Base-by-base conservation (phyloP, 164 flowering plant genomes). In the Stephania cephalantha region DNA sequence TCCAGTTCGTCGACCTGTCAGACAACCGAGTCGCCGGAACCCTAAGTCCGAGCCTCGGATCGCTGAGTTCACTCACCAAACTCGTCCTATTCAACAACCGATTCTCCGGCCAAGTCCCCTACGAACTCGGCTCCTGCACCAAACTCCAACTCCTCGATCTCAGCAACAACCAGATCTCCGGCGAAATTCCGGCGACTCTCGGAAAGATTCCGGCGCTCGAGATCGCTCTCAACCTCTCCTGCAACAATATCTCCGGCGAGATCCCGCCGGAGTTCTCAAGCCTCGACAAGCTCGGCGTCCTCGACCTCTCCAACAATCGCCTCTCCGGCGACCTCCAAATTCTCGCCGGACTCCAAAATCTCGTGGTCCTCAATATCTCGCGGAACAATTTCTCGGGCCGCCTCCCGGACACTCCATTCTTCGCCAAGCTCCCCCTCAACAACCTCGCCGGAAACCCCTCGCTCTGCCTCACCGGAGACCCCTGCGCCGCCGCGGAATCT, bases 201-300 rank as follows among this genome's bases (percentile, higher is more conserved):
- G 95, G 95, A 5, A 80, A 79, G 71, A 86, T 92, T 78, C 91
- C 95, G 55, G 76, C 86, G n/a, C 83, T 92, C 8, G 95, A 88
- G 65, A 92, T 92, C n/a, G 89, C 92, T 17, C 80, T 92, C 42
- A 90, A 92, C 73, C 82, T 92, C 58, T 91, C 95, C 84, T 85
- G 87, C 52, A 92, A 92, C 81, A 79, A 46, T 25, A 81, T 92
- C n/a, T 77, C 90, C 72, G 97, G 94, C 11, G 71, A 75, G 13
- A 87, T 92, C 35, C 97, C 97, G 73, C 45, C 74, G 64, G 91
- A 86, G 79, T 85, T 91, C 74, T 72, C 88, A 1, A 83, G 50
- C 1, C 75, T 92, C 55, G 84, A 83, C 46, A 88, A 87, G 79
- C 91, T 92, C 30, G 95, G 90, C 17, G 81, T 88, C 6, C 76